Percentiles rank a stretch among this genome's conserved stretches.
Conservation (phyloP, 148 eudicot species). For the Rhododendron mucronatum region DNA sequence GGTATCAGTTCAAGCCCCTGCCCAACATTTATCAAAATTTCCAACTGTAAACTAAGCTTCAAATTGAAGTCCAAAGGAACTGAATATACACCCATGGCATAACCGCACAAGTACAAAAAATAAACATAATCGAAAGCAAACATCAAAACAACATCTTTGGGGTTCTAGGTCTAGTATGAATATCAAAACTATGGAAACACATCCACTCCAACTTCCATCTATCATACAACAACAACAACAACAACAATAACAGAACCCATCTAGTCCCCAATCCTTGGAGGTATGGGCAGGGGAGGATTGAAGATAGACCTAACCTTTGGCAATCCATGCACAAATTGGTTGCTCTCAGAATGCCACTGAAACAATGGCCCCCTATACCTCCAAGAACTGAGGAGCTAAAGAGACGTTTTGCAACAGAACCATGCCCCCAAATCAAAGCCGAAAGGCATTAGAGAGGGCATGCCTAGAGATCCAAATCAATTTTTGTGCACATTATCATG, state of each 20-base stretch:
- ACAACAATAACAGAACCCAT: no score
- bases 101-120: not conserved
- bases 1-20: slow-evolving; percentile 98
- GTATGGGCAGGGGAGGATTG: no score
- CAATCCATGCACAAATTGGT: no score
- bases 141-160: not conserved
- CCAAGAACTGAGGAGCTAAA: not conserved
- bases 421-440: not conserved
- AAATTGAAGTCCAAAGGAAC: not conserved
- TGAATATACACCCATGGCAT: not conserved
- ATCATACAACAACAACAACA: no score
- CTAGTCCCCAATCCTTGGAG: no score
- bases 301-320: no score
- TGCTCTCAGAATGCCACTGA: no score
- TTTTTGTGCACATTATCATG: not conserved
- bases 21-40: not conserved
- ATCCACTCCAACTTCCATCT: not conserved
- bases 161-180: not conserved
- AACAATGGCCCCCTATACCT: not conserved
- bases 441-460: not conserved
- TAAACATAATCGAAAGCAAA: not conserved
- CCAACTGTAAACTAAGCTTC: slow-evolving; percentile 1
- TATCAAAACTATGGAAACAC: not conserved
- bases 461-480: not conserved
- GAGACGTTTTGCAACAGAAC: not conserved